Evolutionary conservation across 2,329 filamentous ascomycete genomes (phyloP).

Genomic region (Pyricularia grisea): DNA sequence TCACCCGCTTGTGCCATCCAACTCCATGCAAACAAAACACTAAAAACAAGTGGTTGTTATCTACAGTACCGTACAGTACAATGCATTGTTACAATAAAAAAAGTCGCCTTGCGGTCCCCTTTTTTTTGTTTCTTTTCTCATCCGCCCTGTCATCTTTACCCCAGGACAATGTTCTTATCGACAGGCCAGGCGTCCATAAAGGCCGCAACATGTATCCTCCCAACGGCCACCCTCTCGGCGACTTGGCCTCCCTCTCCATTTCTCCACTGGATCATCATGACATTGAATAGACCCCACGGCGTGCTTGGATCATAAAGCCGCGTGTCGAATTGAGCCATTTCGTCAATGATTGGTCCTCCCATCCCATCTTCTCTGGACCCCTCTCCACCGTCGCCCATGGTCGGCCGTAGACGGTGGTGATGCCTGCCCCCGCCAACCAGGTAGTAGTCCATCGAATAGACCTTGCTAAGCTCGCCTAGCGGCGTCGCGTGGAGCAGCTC

Average conservation of each 20-base stretch:
- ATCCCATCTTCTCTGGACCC: neutral
- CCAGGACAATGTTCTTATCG: constrained; percentile 3
- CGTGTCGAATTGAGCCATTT: constrained; percentile 4
- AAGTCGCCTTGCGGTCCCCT: too few species aligned
- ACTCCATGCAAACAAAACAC: too few species aligned
- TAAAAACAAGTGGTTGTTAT: too few species aligned
- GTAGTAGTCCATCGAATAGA: constrained; percentile 4
- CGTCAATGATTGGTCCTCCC: neutral
- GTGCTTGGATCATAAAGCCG: constrained; percentile 1
- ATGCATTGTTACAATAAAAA: too few species aligned
- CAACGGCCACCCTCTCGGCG: constrained; percentile 1
- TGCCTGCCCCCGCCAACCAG: neutral
- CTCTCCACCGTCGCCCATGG: neutral
- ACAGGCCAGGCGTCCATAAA: constrained; percentile 5
- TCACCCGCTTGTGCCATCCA: too few species aligned
- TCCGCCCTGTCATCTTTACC: neutral
- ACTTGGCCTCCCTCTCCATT: neutral
- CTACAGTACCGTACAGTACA: too few species aligned
- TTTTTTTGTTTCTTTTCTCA: neutral
- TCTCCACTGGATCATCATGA: constrained; percentile 6
- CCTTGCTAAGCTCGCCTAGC: neutral
- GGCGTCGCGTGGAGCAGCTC: constrained; percentile 5
- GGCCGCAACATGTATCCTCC: constrained; percentile 4
- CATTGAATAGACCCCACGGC: constrained; percentile 5
- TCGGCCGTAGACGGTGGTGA: neutral